These are phyloP conservation scores for Ilyonectria destructans DNA, from an alignment of 2,329 filamentous ascomycete species.

Conservation along the genomic window DNA sequence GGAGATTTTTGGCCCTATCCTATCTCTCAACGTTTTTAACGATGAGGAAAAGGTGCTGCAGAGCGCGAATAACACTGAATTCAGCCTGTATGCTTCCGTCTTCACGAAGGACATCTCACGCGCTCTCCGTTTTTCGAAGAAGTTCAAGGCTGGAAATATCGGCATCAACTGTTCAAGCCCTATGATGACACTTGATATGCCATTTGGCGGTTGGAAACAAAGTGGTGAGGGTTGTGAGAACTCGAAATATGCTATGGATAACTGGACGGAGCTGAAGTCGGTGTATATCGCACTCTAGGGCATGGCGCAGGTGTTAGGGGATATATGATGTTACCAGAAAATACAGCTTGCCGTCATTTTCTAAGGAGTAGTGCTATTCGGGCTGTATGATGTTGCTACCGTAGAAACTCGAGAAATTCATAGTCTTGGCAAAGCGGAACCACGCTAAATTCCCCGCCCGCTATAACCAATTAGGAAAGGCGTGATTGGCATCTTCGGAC, in stretches of 20 bases:
- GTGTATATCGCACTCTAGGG: not conserved
- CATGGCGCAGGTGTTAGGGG: no score
- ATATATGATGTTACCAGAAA: no score
- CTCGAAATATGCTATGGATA: not conserved
- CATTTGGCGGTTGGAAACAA: slow-evolving; percentile 12
- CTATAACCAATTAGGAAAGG: no score
- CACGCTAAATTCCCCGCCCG: no score
- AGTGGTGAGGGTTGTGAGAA: slow-evolving; percentile 4
- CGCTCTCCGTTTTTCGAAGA: slow-evolving; percentile 1
- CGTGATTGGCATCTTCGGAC: no score
- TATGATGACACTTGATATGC: not conserved
- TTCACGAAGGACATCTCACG: slow-evolving; percentile 1
- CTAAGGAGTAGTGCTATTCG: no score
- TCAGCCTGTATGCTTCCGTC: slow-evolving; percentile 2
- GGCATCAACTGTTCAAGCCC: slow-evolving; percentile 13
- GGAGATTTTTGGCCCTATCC: slow-evolving; percentile 90
- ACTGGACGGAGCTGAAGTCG: not conserved
- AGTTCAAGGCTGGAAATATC: not conserved
- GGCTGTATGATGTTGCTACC: no score
- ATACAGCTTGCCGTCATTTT: no score
- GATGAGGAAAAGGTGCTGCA: slow-evolving; percentile 49
- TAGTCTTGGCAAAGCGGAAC: no score
- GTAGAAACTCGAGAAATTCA: no score
- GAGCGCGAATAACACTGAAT: slow-evolving; percentile 10
- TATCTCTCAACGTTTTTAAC: slow-evolving; percentile 85